phyloP scores from a whole-genome alignment of 768 basidiomycete species.

The Tylopilus plumbeoviolaceoides region DNA sequence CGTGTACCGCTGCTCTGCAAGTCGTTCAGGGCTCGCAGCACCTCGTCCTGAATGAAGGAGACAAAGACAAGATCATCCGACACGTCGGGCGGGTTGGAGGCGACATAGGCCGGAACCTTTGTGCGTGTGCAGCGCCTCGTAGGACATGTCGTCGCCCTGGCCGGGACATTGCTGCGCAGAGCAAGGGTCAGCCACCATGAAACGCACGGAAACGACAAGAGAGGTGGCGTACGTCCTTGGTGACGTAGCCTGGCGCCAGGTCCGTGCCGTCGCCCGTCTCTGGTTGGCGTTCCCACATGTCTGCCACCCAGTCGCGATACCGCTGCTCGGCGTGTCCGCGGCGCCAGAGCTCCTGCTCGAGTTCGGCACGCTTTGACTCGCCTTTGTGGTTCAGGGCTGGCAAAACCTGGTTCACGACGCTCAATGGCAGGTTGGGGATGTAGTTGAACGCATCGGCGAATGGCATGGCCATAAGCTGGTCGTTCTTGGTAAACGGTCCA shows the following conservation, averaged over 20 bases:
- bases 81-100: constrained; percentile 49
- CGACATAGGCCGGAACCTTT: constrained; percentile 53
- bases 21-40: constrained; percentile 53
- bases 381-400: constrained; percentile 46
- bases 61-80: constrained; percentile 57
- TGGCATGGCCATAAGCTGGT: constrained; percentile 72
- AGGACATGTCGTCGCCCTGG: constrained; percentile 67
- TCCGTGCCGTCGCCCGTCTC: constrained; percentile 40
- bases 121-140: constrained; percentile 58
- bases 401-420: constrained; percentile 51
- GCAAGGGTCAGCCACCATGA: not conserved
- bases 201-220: not conserved
- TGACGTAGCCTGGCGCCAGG: constrained; percentile 75
- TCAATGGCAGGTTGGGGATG: constrained; percentile 50
- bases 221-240: constrained; percentile 48
- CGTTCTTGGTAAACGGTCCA: constrained; percentile 75
- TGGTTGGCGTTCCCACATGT: constrained; percentile 40
- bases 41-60: constrained; percentile 55
- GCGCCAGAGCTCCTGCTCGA: constrained; percentile 28
- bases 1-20: constrained; percentile 40
- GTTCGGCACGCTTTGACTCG: constrained; percentile 12
- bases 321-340: constrained; percentile 48
- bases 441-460: constrained; percentile 63
- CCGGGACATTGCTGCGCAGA: constrained; percentile 58
- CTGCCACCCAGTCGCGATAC: constrained; percentile 55